Percentiles rank a stretch among this genome's conserved stretches.
Evolutionary conservation across 1,284 basidiomycete species (phyloP).

Genomic region (Cystobasidium pallidum): DNA sequence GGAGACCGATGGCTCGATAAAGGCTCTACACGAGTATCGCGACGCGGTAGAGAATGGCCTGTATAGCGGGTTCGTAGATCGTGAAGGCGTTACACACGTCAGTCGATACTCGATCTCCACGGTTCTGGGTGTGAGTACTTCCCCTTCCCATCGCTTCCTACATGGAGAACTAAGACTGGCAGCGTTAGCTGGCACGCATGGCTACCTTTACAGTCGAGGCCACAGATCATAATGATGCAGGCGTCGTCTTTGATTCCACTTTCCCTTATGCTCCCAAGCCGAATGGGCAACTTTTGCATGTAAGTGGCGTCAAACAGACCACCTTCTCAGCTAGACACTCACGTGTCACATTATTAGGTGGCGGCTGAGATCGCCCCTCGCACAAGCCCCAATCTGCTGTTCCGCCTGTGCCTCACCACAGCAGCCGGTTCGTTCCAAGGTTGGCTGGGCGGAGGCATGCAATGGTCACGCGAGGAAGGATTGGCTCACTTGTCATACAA

Average conservation of each 20-base stretch:
- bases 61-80: conserved; percentile 64
- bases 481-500: conserved; percentile 70
- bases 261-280: conserved; percentile 72
- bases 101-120: conserved; percentile 75
- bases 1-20: conserved; percentile 59
- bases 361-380: conserved; percentile 64
- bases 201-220: conserved; percentile 67
- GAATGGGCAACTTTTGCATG: conserved; percentile 67
- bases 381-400: conserved; percentile 58
- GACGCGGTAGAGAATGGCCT: conserved; percentile 61
- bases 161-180: neutral
- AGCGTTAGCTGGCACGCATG: conserved; percentile 57
- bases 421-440: conserved; percentile 77
- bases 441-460: conserved; percentile 66
- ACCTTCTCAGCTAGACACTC: too few species aligned
- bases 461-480: conserved; percentile 83
- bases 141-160: neutral
- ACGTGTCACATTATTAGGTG: neutral
- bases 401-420: conserved; percentile 69
- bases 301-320: neutral
- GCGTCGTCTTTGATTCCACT: conserved; percentile 66
- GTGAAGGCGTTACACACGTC: conserved; percentile 66
- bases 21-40: conserved; percentile 65
- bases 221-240: conserved; percentile 60
- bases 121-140: conserved; percentile 62